phyloP scores from a whole-genome alignment of 2,329 filamentous ascomycete genomes.

The Emergomyces africanus region DNA sequence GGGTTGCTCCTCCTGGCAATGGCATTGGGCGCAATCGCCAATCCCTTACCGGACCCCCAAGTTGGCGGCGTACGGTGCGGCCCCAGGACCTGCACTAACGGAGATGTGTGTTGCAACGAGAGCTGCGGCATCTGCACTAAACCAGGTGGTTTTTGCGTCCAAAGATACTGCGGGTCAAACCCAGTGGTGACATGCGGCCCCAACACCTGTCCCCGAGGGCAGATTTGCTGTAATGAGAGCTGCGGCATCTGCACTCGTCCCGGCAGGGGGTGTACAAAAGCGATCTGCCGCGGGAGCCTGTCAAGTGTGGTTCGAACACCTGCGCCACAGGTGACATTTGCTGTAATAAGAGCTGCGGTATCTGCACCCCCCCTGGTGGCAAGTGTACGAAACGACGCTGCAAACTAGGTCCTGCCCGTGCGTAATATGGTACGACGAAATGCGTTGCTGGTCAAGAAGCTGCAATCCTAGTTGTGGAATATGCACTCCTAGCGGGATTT shows the following conservation, averaged over 20 bases:
- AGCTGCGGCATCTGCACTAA: slow-evolving; percentile 2
- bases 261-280: not conserved
- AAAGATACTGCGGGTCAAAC: not conserved
- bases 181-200: not conserved
- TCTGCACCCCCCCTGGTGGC: slow-evolving; percentile 1
- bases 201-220: not conserved
- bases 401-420: not conserved
- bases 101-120: not conserved
- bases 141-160: not conserved
- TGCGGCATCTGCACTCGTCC: not conserved
- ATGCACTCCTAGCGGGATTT: not conserved
- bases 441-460: not conserved
- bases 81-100: not conserved
- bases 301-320: not conserved
- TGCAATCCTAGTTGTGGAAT: not conserved
- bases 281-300: not conserved
- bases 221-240: slow-evolving; percentile 1
- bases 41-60: not conserved
- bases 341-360: slow-evolving; percentile 1
- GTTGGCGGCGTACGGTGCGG: not conserved
- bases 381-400: not conserved
- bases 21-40: not conserved
- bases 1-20: not conserved
- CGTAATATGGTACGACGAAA: not conserved
- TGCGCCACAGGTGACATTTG: not conserved